Base-by-base conservation (phyloP, 2,329 filamentous ascomycete species). In the Cytospora piceae region DNA sequence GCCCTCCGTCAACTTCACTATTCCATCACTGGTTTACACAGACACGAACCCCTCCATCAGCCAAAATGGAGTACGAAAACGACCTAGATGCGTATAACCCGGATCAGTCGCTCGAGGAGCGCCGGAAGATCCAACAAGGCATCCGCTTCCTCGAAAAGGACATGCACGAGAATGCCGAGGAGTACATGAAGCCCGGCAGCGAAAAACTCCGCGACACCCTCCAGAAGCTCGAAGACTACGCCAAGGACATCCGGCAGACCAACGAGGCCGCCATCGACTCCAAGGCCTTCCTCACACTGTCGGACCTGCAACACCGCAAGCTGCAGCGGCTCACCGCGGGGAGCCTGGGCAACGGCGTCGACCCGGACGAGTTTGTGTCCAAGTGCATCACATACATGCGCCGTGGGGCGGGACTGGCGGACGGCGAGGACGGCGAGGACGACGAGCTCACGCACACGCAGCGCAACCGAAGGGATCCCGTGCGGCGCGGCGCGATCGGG, bases 351-450 rank as follows among this genome's bases (percentile, higher is more conserved):
- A 87, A 90, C 59, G 92, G 93, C 9, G 80, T 99, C 27, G 94
- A 98, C 73, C 83, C 96, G 0, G 94, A 98, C 68, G 92, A 97
- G 72, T 96, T 98, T 73, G 87, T 98, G 17, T 91, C 91, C 0
- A 96, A 96, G 77, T 94, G 91, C 75, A 93, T 96, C 67, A 86
- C 85, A 4, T 98, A 91, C 74, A 97, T 98, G 93, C 87, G 87
- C 27, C 83, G 85, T 42, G 90, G 87, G 4, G 80, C 84, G 9
- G 84, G 83, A 14, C 84, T 85, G 29, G 77, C 78, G 17, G 80
- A 85, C 58, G 81, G 84, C 49, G 74, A 83, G 17, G 80, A 85
- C 58, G 81, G 84, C 49, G 74, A 83, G 51, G 81, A 80, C 1
- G 79, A 80, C 9, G 83, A 84, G 58, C 78, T 85, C 53, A 83